phyloP scores from a whole-genome alignment of 257 asterid species.

The Salvia hispanica region DNA sequence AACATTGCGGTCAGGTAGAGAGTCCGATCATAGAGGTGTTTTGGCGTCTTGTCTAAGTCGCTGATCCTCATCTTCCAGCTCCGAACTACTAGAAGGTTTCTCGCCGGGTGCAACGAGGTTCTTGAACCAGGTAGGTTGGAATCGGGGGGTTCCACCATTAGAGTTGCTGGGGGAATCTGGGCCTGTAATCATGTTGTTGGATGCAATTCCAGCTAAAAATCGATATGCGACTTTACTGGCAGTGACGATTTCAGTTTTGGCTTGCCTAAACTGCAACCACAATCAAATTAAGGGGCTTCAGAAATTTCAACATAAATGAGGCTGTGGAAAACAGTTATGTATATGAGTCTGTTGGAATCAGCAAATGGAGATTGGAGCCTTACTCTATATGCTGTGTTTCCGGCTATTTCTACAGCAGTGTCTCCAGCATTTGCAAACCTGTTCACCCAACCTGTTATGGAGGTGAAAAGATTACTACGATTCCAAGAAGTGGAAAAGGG shows the following conservation, averaged over 20 bases:
- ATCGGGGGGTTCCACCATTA: conserved; percentile 60
- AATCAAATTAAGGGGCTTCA: conserved; percentile 14
- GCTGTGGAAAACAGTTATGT: not conserved
- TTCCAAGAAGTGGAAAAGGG: no score
- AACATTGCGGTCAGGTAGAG: conserved; percentile 11
- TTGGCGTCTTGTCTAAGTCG: conserved; percentile 44
- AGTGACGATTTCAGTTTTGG: conserved; percentile 83
- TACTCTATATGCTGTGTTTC: conserved; percentile 85
- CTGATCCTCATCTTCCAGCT: conserved; percentile 45
- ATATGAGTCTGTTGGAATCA: conserved; percentile 11
- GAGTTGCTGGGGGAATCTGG: conserved; percentile 62
- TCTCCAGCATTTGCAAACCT: conserved; percentile 96
- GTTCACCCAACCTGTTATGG: conserved; percentile 88
- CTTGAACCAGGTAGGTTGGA: conserved; percentile 84
- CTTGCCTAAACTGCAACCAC: conserved; percentile 84
- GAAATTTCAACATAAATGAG: not conserved
- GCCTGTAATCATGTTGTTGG: conserved; percentile 52
- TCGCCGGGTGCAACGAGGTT: conserved; percentile 58
- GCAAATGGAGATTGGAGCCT: conserved; percentile 24
- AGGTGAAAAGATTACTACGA: not conserved
- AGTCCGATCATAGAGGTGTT: conserved; percentile 41
- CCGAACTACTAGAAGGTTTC: conserved; percentile 71
- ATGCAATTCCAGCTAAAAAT: conserved; percentile 71
- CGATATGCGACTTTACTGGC: conserved; percentile 93
- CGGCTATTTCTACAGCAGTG: conserved; percentile 91